A percentile compares a stretch with the other conserved stretches of the same genome.
Evolutionary conservation across 495 filamentous ascomycete species (phyloP).

Genomic region (Aspergillus hancockii): DNA sequence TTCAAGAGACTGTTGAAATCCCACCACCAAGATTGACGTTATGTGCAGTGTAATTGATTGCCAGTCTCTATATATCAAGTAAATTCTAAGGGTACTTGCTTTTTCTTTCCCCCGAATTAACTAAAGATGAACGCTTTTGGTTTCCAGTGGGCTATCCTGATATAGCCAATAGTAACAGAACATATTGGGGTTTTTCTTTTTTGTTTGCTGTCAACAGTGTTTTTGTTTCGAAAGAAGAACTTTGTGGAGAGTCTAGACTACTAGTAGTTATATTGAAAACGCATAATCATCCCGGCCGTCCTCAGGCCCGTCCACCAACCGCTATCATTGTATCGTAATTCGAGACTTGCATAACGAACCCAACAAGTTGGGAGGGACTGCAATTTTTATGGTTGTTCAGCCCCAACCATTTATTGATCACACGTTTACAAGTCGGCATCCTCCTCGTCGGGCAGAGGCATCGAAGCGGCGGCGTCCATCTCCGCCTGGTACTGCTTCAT

Average conservation of each 20-base stretch:
- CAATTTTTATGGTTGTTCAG: constrained; percentile 16
- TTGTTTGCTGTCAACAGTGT: background rate
- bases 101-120: background rate
- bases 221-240: constrained; percentile 25
- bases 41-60: background rate
- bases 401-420: constrained; percentile 23
- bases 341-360: constrained; percentile 29
- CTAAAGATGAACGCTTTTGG: background rate
- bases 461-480: constrained; percentile 77
- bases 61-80: too few relatives aligned
- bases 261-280: constrained; percentile 40
- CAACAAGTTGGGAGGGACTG: constrained; percentile 14
- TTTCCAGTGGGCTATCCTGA: background rate
- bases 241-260: constrained; percentile 47
- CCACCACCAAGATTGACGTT: background rate
- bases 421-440: constrained; percentile 69
- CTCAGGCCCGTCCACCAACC: constrained; percentile 39
- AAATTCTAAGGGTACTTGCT: too few relatives aligned
- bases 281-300: constrained; percentile 44
- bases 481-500: constrained; percentile 82
- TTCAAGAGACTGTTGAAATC: background rate
- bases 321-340: constrained; percentile 50
- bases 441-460: constrained; percentile 95
- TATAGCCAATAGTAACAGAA: constrained; percentile 11
- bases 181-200: constrained; percentile 13